Percentiles rank a stretch among this genome's conserved stretches.
These are phyloP conservation scores for Ambrosiella cleistominuta DNA, from an alignment of 2,329 filamentous ascomycete genomes.

Conservation along the genomic window DNA sequence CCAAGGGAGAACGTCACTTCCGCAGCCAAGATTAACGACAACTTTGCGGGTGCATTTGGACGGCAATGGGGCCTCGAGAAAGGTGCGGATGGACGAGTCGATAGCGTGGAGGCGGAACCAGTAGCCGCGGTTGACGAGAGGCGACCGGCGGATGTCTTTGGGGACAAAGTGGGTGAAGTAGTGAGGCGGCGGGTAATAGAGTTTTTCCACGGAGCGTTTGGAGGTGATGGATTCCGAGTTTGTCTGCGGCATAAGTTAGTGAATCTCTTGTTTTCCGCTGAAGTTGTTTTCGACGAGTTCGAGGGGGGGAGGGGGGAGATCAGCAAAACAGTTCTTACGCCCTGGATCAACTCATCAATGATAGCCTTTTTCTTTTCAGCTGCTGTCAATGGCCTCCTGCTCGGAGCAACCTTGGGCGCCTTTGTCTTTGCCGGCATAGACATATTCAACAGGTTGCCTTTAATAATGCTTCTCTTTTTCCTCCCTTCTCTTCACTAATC, in stretches of 20 bases:
- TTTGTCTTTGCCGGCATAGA: not conserved
- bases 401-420: not conserved
- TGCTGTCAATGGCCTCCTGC: not conserved
- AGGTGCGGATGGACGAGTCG: slow-evolving; percentile 55
- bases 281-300: no score
- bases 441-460: not conserved
- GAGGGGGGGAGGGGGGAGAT: no score
- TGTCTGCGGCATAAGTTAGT: slow-evolving; percentile 34
- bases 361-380: slow-evolving; percentile 14
- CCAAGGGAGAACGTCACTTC: slow-evolving; percentile 78
- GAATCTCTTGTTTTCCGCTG: not conserved
- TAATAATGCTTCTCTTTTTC: not conserved
- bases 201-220: slow-evolving; percentile 77
- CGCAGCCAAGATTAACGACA: slow-evolving; percentile 73
- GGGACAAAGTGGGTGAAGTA: slow-evolving; percentile 79
- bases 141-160: slow-evolving; percentile 67
- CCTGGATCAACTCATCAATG: slow-evolving; percentile 37
- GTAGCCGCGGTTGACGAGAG: slow-evolving; percentile 79
- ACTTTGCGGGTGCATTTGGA: slow-evolving; percentile 40
- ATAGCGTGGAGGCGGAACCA: slow-evolving; percentile 73
- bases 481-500: not conserved
- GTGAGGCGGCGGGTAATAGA: slow-evolving; percentile 66
- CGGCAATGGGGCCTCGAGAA: slow-evolving; percentile 30
- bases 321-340: slow-evolving; percentile 23
- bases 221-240: slow-evolving; percentile 87